These are phyloP conservation scores for Cucurbita maxima DNA, from an alignment of 306 rosid species.

Conservation along the genomic window DNA sequence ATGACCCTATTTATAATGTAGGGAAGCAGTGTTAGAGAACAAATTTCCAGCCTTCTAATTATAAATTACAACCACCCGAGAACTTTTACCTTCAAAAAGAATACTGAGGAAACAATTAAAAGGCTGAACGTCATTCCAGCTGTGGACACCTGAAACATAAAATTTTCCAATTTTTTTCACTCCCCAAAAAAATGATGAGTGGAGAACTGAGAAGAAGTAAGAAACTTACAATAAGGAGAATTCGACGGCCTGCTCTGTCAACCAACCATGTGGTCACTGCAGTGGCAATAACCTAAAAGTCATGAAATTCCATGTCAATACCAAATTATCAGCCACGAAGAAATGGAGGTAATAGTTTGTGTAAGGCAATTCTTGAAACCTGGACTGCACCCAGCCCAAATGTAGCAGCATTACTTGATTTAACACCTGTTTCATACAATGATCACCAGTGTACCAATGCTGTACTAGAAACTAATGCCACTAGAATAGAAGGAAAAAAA, in stretches of 20 bases:
- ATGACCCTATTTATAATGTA: constrained; percentile 12
- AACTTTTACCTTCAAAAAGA: constrained; percentile 43
- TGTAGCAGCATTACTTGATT: constrained; percentile 50
- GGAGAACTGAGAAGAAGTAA: background rate
- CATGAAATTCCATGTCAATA: background rate
- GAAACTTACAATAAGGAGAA: constrained; percentile 47
- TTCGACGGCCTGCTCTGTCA: constrained; percentile 69
- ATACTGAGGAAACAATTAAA: constrained; percentile 44
- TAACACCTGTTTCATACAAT: constrained; percentile 32
- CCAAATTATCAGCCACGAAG: background rate
- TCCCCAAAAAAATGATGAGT: background rate
- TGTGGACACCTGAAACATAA: constrained; percentile 40
- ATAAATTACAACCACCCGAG: background rate
- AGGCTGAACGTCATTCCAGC: constrained; percentile 61
- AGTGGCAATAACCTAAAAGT: constrained; percentile 48
- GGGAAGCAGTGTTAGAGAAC: background rate
- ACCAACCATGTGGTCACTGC: constrained; percentile 65
- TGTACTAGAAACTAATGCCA: background rate
- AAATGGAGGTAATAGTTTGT: background rate
- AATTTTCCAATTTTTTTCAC: background rate
- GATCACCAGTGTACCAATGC: background rate
- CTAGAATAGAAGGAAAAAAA: too few species aligned
- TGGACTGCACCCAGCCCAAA: constrained; percentile 64
- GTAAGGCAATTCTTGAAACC: constrained; percentile 6
- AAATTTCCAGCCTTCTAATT: background rate